Evolutionary conservation across 768 basidiomycete species (phyloP), one percentile per base, ranked within the genome.

Genomic region (Tulasnella sp.): DNA sequence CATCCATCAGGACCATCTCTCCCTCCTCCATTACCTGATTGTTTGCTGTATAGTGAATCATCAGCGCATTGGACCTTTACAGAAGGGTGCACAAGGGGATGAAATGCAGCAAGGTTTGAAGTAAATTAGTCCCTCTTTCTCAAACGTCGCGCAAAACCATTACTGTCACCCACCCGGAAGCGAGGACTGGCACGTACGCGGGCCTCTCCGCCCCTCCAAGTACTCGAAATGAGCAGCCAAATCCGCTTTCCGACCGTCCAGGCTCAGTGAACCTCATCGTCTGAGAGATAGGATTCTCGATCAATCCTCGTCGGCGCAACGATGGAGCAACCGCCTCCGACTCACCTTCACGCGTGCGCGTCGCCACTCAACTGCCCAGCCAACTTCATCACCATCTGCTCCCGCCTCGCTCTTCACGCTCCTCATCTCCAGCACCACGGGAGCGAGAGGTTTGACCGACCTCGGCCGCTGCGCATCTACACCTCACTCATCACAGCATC

Each of bases 181-280:
- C 97, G 44, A 98, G 94, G 7, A 99, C 98, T 18, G 98, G 98
- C 1, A 99, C 97, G 84, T 99, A 99, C n/a, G 98, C 97, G 73
- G 91, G 90, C 56, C 97, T 89, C 83, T 95, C 92, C 18, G 94
- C 89, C 31, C 98, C 98, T 21, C 87, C 87, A 62, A 94, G 83
- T 98, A 98, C 85, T 97, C 94, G 83, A 99, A 98, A 83, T 96
- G 94, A 6, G 97, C 93, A 0, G 89, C 91, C 10, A 94, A 85
- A 24, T 88, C 87, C 44, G 88, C 86, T n/a, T 83, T 94, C 93
- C 0, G 89, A 89, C 79, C 89, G 83, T 12, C 89, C 90, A 31
- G 89, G 87, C 52, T 85, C 84, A 1, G 90, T 87, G 82, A 94
- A 94, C 2, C 91, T 88, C 96, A 97, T 98, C 38, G 94, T 94